These are phyloP conservation scores for Plenodomus tracheiphilus DNA, from an alignment of 2,329 filamentous ascomycete species.

Conservation along the genomic window DNA sequence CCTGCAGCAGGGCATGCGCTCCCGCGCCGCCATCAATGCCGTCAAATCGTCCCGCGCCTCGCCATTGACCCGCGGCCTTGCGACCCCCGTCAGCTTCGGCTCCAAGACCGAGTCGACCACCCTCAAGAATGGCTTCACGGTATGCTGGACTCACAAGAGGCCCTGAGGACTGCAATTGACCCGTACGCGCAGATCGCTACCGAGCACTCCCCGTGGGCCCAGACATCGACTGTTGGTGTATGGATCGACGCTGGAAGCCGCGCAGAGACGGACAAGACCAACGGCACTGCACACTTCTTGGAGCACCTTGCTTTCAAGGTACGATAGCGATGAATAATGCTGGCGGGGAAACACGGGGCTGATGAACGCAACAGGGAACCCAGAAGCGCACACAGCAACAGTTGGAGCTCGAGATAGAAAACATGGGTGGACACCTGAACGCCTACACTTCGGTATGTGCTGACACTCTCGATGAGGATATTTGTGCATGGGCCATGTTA, in stretches of 20 bases:
- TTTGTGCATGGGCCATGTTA: not conserved
- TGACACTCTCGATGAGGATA: not conserved
- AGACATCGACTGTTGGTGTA: constrained; percentile 96
- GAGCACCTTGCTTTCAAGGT: constrained; percentile 99
- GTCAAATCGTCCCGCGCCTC: constrained; percentile 56
- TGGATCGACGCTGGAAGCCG: constrained; percentile 99
- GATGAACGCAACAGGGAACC: constrained; percentile 68
- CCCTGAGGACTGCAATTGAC: constrained; percentile 38
- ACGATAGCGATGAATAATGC: constrained; percentile 27
- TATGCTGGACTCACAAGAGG: constrained; percentile 50
- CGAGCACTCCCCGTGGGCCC: constrained; percentile 96
- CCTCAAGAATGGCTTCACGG: constrained; percentile 95
- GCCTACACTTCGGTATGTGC: constrained; percentile 93
- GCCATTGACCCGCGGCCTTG: constrained; percentile 82
- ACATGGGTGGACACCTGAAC: constrained; percentile 99
- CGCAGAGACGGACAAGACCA: constrained; percentile 97
- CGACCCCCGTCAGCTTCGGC: constrained; percentile 74
- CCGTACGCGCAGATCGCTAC: constrained; percentile 76
- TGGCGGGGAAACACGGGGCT: constrained; percentile 15
- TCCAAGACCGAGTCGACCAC: constrained; percentile 95
- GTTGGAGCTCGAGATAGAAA: constrained; percentile 99
- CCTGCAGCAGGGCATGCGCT: constrained; percentile 87
- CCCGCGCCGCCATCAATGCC: constrained; percentile 79
- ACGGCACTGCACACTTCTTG: constrained; percentile 98
- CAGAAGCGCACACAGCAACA: constrained; percentile 93